Evolutionary conservation across 192 early-diverging fungal genomes (phyloP).

Genomic region (Glomus cerebriforme): DNA sequence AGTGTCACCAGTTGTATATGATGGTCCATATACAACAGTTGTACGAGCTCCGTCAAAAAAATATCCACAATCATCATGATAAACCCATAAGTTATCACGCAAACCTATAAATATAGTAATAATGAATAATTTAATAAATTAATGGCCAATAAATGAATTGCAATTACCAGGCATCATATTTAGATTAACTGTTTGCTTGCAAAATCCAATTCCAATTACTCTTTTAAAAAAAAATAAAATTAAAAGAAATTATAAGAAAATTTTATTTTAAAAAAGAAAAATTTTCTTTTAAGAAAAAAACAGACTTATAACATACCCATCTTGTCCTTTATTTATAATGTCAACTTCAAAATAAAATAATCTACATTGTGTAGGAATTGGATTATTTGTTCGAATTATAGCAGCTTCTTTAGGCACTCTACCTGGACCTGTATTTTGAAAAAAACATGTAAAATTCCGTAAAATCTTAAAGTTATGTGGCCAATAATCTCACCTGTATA

Average conservation of each 20-base stretch:
- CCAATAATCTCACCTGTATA: slow-evolving; percentile 49
- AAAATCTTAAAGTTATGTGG: background rate
- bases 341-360: slow-evolving; percentile 90
- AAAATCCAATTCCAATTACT: slow-evolving; percentile 87
- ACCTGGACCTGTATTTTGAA: slow-evolving; percentile 53
- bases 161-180: slow-evolving; percentile 77
- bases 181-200: slow-evolving; percentile 48
- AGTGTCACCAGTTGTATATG: slow-evolving; percentile 85
- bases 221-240: slow-evolving; percentile 18
- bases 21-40: slow-evolving; percentile 82
- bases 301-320: slow-evolving; percentile 56
- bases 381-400: slow-evolving; percentile 71
- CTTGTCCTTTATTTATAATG: slow-evolving; percentile 80
- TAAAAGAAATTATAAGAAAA: background rate
- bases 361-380: slow-evolving; percentile 82
- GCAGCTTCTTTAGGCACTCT: slow-evolving; percentile 79
- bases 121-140: background rate
- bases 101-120: slow-evolving; percentile 62
- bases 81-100: slow-evolving; percentile 88
- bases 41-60: slow-evolving; percentile 74
- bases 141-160: background rate
- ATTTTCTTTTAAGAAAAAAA: background rate
- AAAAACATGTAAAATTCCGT: background rate
- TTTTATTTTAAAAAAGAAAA: background rate
- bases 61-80: slow-evolving; percentile 95